Evolutionary conservation across 805 yeast species (phyloP), one percentile per base, ranked within the genome.

Genomic region (Jamesozyma rosinii): DNA sequence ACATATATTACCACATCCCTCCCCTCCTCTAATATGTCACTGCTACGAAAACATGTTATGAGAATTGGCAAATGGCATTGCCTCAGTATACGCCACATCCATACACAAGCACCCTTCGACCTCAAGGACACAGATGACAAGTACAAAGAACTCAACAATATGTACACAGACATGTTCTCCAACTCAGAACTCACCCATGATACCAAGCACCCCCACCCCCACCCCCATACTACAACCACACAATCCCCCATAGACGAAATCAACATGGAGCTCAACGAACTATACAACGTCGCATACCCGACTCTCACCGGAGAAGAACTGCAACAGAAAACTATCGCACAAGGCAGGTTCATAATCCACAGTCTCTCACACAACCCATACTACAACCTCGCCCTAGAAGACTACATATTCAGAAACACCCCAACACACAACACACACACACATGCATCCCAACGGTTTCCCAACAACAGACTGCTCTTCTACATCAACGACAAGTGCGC

Each of bases 401-500:
- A 84, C 50, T 82, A 75, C 54, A 66, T 92, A 0, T 92, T 84
- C 59, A 71, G 72, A 42, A 61, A 71, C 17, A 76, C 83, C 64
- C 89, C 89, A 11, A 33, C 49, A 1, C 40, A 47, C 14, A 40
- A 44, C 3, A 35, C 47, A 22, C 14, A 29, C 4, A 22, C 24
- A 1, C 11, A 10, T 6, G 11, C 13, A 34, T 9, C 11, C 13
- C 3, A 10, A 19, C 11, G 8, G 20, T 38, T 44, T 49, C 4
- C 55, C 61, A 30, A 67, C 65, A 39, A 76, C 44, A 62, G 94
- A 43, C 65, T 92, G 24, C 57, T 87, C 45, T 70, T 90, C 43
- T 92, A 92, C 58, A 69, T 72, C 30, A 92, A 92, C 58, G 60
- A 75, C 2, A 86, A 90, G 1, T 85, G 95, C 59, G 86, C 88